Conservation (phyloP, 192 early-diverging fungal genomes). For the Coemansia sp. region DNA sequence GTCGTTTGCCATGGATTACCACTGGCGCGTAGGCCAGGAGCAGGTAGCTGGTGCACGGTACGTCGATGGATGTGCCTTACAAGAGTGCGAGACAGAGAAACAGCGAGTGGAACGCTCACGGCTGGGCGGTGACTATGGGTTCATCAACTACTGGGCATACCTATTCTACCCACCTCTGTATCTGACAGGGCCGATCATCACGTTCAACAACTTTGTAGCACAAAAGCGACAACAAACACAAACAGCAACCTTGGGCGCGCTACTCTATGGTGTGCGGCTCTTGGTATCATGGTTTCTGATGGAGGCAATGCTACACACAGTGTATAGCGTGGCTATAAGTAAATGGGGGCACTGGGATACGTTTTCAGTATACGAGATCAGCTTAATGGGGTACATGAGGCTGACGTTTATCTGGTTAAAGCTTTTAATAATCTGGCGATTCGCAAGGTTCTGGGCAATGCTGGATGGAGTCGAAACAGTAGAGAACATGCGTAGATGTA, state of each 20-base stretch:
- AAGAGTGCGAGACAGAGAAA: conserved; percentile 46
- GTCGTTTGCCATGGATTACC: conserved; percentile 91
- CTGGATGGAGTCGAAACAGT: conserved; percentile 81
- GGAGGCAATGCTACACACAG: conserved; percentile 84
- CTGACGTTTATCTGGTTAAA: conserved; percentile 93
- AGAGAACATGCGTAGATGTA: conserved; percentile 97
- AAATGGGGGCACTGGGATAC: conserved; percentile 81
- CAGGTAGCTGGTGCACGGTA: conserved; percentile 10
- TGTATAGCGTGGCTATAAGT: conserved; percentile 90
- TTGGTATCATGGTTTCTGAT: conserved; percentile 63
- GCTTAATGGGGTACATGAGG: conserved; percentile 84
- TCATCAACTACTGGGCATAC: conserved; percentile 75
- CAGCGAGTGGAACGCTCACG: conserved; percentile 58
- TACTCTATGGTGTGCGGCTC: conserved; percentile 69
- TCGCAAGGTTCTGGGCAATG: conserved; percentile 95
- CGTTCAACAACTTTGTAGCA: conserved; percentile 87
- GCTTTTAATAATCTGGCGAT: conserved; percentile 94
- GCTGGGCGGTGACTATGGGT: conserved; percentile 66
- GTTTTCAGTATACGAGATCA: conserved; percentile 75
- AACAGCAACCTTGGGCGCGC: no score
- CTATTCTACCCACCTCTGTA: conserved; percentile 89
- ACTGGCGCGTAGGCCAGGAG: conserved; percentile 66
- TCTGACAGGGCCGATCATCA: conserved; percentile 91
- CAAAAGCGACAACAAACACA: no score
- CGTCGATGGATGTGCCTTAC: conserved; percentile 12